These are phyloP conservation scores for Berberis thunbergii DNA, from an alignment of 164 flowering plant species.

Conservation along the genomic window DNA sequence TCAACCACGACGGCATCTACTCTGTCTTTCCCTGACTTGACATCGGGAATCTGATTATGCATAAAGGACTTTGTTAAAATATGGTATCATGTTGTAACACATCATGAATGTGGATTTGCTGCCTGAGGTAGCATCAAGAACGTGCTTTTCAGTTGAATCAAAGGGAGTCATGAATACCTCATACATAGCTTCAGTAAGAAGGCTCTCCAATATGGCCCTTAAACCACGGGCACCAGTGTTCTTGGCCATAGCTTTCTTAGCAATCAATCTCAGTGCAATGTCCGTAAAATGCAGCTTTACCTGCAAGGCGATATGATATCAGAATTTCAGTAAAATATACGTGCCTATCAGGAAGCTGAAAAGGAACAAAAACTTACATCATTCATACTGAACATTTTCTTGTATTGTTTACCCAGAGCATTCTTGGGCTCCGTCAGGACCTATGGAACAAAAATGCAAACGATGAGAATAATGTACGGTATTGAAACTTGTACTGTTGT, in stretches of 20 bases:
- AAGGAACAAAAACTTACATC: constrained; percentile 43
- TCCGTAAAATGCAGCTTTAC: constrained; percentile 88
- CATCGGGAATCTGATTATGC: constrained; percentile 71
- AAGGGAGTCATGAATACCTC: constrained; percentile 46
- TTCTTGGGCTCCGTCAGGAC: constrained; percentile 89
- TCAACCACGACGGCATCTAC: constrained; percentile 92
- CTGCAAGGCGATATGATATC: constrained; percentile 27
- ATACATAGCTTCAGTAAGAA: constrained; percentile 93
- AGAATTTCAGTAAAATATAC: neutral
- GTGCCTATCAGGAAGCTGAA: neutral
- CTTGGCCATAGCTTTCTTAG: constrained; percentile 80
- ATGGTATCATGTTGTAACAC: neutral
- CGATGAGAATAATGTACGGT: no score
- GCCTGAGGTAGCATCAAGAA: neutral
- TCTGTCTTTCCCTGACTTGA: constrained; percentile 56
- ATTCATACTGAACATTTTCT: constrained; percentile 90
- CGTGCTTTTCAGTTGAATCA: neutral
- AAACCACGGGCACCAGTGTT: constrained; percentile 99
- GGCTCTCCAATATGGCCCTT: constrained; percentile 72
- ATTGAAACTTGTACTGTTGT: no score
- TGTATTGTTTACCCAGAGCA: constrained; percentile 97
- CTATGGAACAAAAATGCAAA: constrained; percentile 18
- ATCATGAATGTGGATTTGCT: neutral
- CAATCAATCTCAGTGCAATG: constrained; percentile 64
- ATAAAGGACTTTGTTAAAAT: neutral